These are phyloP conservation scores for Polyplosphaeria fusca DNA, from an alignment of 495 filamentous ascomycete genomes.

Conservation along the genomic window DNA sequence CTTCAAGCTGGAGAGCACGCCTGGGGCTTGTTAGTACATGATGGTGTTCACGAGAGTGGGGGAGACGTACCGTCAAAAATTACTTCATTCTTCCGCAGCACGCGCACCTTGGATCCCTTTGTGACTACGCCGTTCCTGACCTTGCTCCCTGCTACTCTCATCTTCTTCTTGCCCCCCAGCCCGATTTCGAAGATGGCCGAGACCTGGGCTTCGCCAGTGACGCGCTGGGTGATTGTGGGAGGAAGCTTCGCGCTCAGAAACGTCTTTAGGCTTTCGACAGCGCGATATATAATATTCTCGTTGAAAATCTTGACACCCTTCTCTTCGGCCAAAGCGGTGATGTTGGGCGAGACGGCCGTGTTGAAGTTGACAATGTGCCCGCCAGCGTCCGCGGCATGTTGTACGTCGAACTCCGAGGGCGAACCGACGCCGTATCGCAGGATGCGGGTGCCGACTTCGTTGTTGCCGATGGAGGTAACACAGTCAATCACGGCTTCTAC, in stretches of 20 bases:
- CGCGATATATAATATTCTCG: slow-evolving; percentile 87
- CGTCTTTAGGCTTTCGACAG: slow-evolving; percentile 76
- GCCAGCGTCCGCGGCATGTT: slow-evolving; percentile 73
- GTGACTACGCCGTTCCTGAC: slow-evolving; percentile 75
- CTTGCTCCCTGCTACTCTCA: slow-evolving; percentile 80
- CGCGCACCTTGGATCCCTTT: slow-evolving; percentile 61
- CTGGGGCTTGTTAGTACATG: slow-evolving; percentile 46
- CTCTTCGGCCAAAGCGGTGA: slow-evolving; percentile 64
- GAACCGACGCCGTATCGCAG: slow-evolving; percentile 74
- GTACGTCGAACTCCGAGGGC: slow-evolving; percentile 81
- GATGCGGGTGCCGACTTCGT: slow-evolving; percentile 74
- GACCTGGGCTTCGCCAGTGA: slow-evolving; percentile 86
- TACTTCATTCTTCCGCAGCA: slow-evolving; percentile 64
- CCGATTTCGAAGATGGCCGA: slow-evolving; percentile 79
- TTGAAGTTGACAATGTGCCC: slow-evolving; percentile 84
- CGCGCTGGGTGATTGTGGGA: slow-evolving; percentile 59
- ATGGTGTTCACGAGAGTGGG: slow-evolving; percentile 9
- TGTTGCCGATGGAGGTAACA: slow-evolving; percentile 71
- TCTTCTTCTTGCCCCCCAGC: slow-evolving; percentile 62
- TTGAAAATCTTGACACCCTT: slow-evolving; percentile 73
- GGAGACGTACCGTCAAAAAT: slow-evolving; percentile 73
- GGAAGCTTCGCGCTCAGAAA: slow-evolving; percentile 65
- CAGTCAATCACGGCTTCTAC: slow-evolving; percentile 82
- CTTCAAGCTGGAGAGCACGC: slow-evolving; percentile 74
- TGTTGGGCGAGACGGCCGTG: slow-evolving; percentile 62